These are phyloP conservation scores for Hypoxylon sp. DNA, from an alignment of 2,329 filamentous ascomycete genomes.

Conservation along the genomic window DNA sequence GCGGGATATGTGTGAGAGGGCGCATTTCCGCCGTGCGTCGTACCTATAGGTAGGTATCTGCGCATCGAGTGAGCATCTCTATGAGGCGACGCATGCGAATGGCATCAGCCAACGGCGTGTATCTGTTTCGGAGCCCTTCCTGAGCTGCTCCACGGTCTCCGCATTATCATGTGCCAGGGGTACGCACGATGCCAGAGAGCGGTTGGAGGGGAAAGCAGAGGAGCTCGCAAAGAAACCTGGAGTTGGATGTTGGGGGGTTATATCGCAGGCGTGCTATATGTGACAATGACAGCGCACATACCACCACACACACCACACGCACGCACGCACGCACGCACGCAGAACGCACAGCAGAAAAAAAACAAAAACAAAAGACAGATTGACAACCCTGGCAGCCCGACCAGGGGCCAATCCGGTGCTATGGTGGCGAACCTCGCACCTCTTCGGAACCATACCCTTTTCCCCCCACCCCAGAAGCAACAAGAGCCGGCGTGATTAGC, in stretches of 20 bases:
- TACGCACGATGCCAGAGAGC: constrained; percentile 13
- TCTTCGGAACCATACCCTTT: constrained; percentile 27
- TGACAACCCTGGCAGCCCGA: constrained; percentile 21
- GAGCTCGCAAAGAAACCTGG: constrained; percentile 20
- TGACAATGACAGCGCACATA: constrained; percentile 47
- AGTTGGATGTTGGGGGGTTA: constrained; percentile 34
- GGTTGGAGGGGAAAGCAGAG: constrained; percentile 26
- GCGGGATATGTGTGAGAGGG: constrained; percentile 20
- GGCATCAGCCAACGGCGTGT: constrained; percentile 18
- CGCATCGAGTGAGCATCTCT: constrained; percentile 33
- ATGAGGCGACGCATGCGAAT: constrained; percentile 30
- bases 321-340: constrained; percentile 23
- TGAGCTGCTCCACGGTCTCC: constrained; percentile 27
- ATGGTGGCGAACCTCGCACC: constrained; percentile 36
- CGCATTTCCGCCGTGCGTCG: constrained; percentile 13
- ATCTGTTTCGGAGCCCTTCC: constrained; percentile 17
- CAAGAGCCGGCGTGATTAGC: constrained; percentile 38
- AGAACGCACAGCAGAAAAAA: constrained; percentile 16
- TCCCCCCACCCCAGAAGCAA: constrained; percentile 28
- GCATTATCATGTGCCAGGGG: constrained; percentile 35
- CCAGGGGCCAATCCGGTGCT: constrained; percentile 23
- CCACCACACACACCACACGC: constrained; percentile 29
- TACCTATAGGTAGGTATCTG: constrained; percentile 13
- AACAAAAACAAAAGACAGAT: too few relatives aligned
- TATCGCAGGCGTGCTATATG: constrained; percentile 43